Base-by-base conservation (phyloP, 352 stramenopile genomes). In the Globisporangium polare region DNA sequence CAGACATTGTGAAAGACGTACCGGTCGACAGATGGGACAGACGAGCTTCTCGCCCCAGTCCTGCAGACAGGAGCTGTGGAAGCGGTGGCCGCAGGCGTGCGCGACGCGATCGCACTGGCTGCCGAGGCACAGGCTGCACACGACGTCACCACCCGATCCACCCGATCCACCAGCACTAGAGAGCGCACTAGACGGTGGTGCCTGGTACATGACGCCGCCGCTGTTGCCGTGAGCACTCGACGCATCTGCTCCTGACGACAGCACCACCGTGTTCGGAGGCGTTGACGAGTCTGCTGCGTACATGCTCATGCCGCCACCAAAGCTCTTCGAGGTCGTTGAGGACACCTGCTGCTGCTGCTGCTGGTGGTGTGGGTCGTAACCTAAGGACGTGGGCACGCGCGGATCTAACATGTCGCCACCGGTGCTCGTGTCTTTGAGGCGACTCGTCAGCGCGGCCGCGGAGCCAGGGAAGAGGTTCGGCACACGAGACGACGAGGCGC, bases 31-130 rank as follows among this genome's bases (percentile, higher is more conserved):
- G 43, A 85, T 61, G 60, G 77, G 71, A 27, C 77, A 87, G 35
- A 67, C 68, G 26, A 72, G 73, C 42, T 74, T 83, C 5, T 78
- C 82, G 51, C 80, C 82, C 82, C 82, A 91, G 45, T 82, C 73
- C 24, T 89, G 78, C 46, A 92, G 61, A 61, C 80, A 90, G 24
- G 71, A 63, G 41, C 66, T 68, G 55, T 92, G 82, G 62, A 92
- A 92, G 27, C 74, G 76, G 63, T 92, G 82, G n/a, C 82, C 82
- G 42, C 82, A 92, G 58, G 72, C 60, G 22, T 66, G 72, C 5
- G 77, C 78, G 50, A 86, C 72, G 26, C 75, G 73, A 60, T 90
- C 82, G 35, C 75, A 77, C 26, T 76, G 60, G 50, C 61, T 66
- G n/a, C 69, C 72, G 54, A 78, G 74, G 41, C 75, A 87, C 51